These are phyloP conservation scores for Mucor mucedo DNA, from an alignment of 371 early-diverging fungal species.

Conservation along the genomic window DNA sequence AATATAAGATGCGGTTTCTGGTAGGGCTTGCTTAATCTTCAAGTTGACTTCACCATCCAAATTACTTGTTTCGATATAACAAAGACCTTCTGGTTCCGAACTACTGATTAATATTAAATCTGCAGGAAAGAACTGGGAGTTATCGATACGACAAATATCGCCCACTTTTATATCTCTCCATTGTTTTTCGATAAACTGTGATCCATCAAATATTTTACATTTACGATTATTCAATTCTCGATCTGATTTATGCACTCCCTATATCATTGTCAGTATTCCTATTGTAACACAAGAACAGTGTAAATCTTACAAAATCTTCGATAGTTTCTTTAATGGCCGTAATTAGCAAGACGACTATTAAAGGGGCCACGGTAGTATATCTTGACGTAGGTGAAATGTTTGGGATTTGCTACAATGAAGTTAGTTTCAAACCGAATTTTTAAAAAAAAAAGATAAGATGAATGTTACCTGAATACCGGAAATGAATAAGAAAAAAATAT, in stretches of 20 bases:
- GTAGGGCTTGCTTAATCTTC: slow-evolving; percentile 86
- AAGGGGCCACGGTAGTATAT: slow-evolving; percentile 92
- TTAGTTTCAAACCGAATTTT: background rate
- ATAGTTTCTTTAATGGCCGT: slow-evolving; percentile 96
- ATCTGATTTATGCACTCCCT: slow-evolving; percentile 69
- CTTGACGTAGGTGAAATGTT: slow-evolving; percentile 85
- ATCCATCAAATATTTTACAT: slow-evolving; percentile 70
- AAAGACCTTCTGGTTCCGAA: slow-evolving; percentile 87
- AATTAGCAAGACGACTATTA: slow-evolving; percentile 86
- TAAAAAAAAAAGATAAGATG: background rate
- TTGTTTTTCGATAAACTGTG: slow-evolving; percentile 64
- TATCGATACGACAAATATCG: slow-evolving; percentile 88
- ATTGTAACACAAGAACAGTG: background rate
- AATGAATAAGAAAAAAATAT: slow-evolving; percentile 93
- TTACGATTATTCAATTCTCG: slow-evolving; percentile 75
- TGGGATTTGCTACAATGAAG: slow-evolving; percentile 70
- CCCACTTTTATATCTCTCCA: slow-evolving; percentile 90
- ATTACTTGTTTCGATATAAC: slow-evolving; percentile 96
- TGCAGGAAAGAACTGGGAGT: slow-evolving; percentile 89
- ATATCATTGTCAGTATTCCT: background rate
- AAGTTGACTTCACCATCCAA: slow-evolving; percentile 95
- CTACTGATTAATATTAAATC: slow-evolving; percentile 87
- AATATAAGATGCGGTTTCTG: slow-evolving; percentile 70
- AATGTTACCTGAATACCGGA: slow-evolving; percentile 77
- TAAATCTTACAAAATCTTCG: slow-evolving; percentile 83